Evolutionary conservation across 2,329 filamentous ascomycete genomes (phyloP).

Genomic region (Aspergillus sp.): DNA sequence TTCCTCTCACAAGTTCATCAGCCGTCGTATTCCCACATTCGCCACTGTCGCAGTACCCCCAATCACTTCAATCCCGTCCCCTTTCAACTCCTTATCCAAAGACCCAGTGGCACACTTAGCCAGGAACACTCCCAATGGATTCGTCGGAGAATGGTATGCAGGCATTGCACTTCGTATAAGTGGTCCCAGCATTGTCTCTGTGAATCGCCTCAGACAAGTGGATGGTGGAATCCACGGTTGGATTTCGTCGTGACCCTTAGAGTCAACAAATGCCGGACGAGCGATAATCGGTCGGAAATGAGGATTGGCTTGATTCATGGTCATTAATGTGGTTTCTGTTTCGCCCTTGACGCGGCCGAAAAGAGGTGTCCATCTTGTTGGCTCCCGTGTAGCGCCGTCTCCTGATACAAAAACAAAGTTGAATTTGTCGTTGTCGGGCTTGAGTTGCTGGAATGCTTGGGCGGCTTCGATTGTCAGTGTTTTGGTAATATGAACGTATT

Average conservation of each 20-base stretch:
- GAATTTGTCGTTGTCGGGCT: conserved; percentile 45
- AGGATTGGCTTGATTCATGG: conserved; percentile 39
- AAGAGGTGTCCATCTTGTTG: conserved; percentile 50
- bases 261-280: conserved; percentile 59
- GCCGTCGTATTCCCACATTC: not conserved
- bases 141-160: conserved; percentile 35
- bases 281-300: conserved; percentile 52
- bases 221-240: conserved; percentile 28
- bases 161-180: conserved; percentile 11
- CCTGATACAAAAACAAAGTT: conserved; percentile 69
- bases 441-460: conserved; percentile 50
- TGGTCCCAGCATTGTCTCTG: conserved; percentile 14
- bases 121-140: conserved; percentile 8
- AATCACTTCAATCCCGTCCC: not conserved
- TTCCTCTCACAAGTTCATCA: not conserved
- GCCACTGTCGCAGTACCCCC: not conserved
- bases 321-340: conserved; percentile 56
- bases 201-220: conserved; percentile 15
- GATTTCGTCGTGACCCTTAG: conserved; percentile 25
- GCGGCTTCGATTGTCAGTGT: conserved; percentile 62
- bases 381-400: conserved; percentile 30
- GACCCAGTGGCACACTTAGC: not conserved
- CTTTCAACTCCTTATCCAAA: not conserved
- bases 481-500: conserved; percentile 65
- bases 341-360: conserved; percentile 65